Conservation (phyloP, 768 basidiomycete species). For the Fomitopsis pulvina region DNA sequence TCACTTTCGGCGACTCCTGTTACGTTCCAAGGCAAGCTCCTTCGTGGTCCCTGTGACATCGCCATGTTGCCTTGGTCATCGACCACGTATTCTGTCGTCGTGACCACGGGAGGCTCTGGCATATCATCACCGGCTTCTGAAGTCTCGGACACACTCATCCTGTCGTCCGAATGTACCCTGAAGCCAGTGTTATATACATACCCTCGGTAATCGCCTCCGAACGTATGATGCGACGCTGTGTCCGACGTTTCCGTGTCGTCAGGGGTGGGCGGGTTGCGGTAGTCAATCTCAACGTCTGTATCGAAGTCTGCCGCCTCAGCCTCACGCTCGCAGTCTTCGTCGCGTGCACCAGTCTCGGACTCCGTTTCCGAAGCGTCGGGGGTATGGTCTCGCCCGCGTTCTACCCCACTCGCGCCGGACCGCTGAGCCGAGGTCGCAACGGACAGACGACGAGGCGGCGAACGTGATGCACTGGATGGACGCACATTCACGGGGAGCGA, state of each 20-base stretch:
- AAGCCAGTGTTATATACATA: slow-evolving; percentile 8
- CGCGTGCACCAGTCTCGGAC: slow-evolving; percentile 9
- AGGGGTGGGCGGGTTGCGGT: slow-evolving; percentile 10
- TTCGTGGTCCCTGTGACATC: slow-evolving; percentile 30
- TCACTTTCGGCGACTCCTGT: slow-evolving; percentile 28
- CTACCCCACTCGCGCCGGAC: background rate
- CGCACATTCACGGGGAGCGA: slow-evolving; percentile 31
- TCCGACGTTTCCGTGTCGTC: slow-evolving; percentile 28
- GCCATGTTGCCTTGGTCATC: background rate
- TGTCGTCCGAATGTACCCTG: slow-evolving; percentile 17
- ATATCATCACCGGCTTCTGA: slow-evolving; percentile 11
- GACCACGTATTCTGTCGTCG: background rate
- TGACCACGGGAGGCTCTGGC: background rate
- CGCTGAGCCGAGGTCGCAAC: background rate
- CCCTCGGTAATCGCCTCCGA: slow-evolving; percentile 31
- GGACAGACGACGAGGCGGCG: slow-evolving; percentile 2
- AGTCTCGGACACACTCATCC: slow-evolving; percentile 32
- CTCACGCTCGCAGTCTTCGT: slow-evolving; percentile 25
- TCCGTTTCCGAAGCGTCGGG: slow-evolving; percentile 12
- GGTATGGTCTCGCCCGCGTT: background rate
- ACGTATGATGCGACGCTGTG: slow-evolving; percentile 42
- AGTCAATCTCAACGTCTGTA: slow-evolving; percentile 29
- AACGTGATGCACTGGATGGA: slow-evolving; percentile 5
- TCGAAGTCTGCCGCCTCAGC: slow-evolving; percentile 25
- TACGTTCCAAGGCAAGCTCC: slow-evolving; percentile 58